These are phyloP conservation scores for Colletotrichum destructivum DNA, from an alignment of 2,329 filamentous ascomycete genomes.

Conservation along the genomic window DNA sequence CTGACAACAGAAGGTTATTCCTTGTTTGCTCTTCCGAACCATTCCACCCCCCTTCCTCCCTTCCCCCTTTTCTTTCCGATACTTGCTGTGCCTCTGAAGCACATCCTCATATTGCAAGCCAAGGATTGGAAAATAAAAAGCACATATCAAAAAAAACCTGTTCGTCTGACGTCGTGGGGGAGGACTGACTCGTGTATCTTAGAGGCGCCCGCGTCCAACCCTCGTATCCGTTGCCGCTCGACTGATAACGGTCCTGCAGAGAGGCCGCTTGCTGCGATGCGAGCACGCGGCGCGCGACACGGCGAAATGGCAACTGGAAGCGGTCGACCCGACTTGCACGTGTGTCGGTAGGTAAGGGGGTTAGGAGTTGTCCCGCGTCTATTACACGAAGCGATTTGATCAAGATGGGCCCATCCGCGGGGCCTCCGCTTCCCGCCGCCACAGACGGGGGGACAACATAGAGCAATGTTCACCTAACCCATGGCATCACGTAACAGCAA, in stretches of 20 bases:
- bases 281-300: not conserved
- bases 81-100: not conserved
- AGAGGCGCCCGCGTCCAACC: slow-evolving; percentile 5
- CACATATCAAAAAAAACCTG: slow-evolving; percentile 13
- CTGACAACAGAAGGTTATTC: slow-evolving; percentile 21
- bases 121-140: too few relatives aligned
- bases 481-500: not conserved
- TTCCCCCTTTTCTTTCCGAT: not conserved
- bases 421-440: not conserved
- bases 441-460: not conserved
- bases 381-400: slow-evolving; percentile 33
- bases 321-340: not conserved
- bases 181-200: slow-evolving; percentile 32
- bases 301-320: slow-evolving; percentile 23
- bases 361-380: too few relatives aligned
- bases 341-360: not conserved
- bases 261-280: not conserved
- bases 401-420: slow-evolving; percentile 25
- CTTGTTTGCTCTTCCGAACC: not conserved
- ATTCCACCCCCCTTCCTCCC: not conserved
- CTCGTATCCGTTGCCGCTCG: not conserved
- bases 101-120: not conserved
- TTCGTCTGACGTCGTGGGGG: slow-evolving; percentile 31
- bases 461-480: slow-evolving; percentile 18
- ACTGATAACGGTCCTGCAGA: slow-evolving; percentile 26